Percentiles rank a stretch among this genome's conserved stretches.
These are phyloP conservation scores for Chalaropsis ovoidea DNA, from an alignment of 2,329 filamentous ascomycete genomes.

Conservation along the genomic window DNA sequence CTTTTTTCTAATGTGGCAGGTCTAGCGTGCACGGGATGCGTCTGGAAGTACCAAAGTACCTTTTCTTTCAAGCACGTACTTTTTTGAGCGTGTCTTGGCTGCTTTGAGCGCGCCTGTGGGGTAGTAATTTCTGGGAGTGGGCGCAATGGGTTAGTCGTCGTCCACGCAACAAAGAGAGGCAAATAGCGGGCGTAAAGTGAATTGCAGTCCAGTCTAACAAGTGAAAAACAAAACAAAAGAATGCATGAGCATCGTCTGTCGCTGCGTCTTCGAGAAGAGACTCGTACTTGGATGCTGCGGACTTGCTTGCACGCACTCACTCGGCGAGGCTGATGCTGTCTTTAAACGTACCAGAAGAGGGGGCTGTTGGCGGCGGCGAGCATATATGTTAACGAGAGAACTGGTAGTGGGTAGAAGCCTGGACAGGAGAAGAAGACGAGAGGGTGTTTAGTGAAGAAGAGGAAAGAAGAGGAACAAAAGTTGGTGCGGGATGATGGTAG, in stretches of 20 bases:
- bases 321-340: background rate
- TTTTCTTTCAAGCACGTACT: slow-evolving; percentile 30
- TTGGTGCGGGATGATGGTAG: slow-evolving; percentile 22
- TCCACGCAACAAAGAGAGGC: background rate
- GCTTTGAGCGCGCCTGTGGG: slow-evolving; percentile 23
- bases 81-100: slow-evolving; percentile 24
- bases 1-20: slow-evolving; percentile 16
- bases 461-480: slow-evolving; percentile 20
- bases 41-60: slow-evolving; percentile 21
- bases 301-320: background rate
- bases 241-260: background rate
- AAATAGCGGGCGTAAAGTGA: background rate
- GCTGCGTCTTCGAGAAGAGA: background rate
- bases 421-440: background rate
- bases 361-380: background rate
- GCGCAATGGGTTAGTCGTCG: slow-evolving; percentile 1
- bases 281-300: background rate
- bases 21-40: slow-evolving; percentile 23
- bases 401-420: background rate
- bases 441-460: slow-evolving; percentile 18
- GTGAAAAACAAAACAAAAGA: background rate
- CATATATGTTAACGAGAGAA: slow-evolving; percentile 15
- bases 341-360: slow-evolving; percentile 1
- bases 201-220: background rate
- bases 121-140: background rate